A percentile compares a stretch with the other conserved stretches of the same genome.
These are phyloP conservation scores for Umbelopsis vinacea DNA, from an alignment of 192 early-diverging fungal genomes.

Conservation along the genomic window DNA sequence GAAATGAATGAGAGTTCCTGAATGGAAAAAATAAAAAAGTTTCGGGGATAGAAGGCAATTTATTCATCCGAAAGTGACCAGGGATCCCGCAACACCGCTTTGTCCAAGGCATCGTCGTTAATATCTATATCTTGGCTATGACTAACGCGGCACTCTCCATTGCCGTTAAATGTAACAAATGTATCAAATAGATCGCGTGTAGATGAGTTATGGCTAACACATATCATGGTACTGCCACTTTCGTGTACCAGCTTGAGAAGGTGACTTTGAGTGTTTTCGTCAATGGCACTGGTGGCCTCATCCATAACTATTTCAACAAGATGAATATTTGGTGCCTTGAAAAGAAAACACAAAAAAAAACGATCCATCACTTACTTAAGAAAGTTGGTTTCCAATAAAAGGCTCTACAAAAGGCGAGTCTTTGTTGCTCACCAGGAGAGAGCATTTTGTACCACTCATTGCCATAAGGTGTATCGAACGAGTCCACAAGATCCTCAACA, in stretches of 20 bases:
- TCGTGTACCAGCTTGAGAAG: constrained; percentile 66
- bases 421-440: constrained; percentile 81
- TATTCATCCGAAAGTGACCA: constrained; percentile 12
- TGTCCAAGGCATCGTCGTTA: constrained; percentile 3
- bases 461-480: constrained; percentile 50
- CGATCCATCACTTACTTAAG: constrained; percentile 52
- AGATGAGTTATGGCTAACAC: constrained; percentile 79
- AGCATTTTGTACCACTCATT: constrained; percentile 68
- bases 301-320: constrained; percentile 53
- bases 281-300: constrained; percentile 74
- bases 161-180: constrained; percentile 21
- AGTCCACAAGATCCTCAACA: constrained; percentile 38
- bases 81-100: background rate
- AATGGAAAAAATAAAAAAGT: background rate
- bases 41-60: background rate
- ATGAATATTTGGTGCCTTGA: constrained; percentile 32
- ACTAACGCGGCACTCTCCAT: constrained; percentile 3
- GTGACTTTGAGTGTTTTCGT: constrained; percentile 48
- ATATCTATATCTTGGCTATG: constrained; percentile 12
- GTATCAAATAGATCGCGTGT: constrained; percentile 14
- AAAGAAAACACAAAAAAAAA: background rate
- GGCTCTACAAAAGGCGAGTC: constrained; percentile 69
- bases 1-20: background rate
- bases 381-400: constrained; percentile 75
- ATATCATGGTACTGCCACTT: constrained; percentile 82